These are phyloP conservation scores for Ambrosia artemisiifolia DNA, from an alignment of 129 eudicot genomes.

Conservation along the genomic window DNA sequence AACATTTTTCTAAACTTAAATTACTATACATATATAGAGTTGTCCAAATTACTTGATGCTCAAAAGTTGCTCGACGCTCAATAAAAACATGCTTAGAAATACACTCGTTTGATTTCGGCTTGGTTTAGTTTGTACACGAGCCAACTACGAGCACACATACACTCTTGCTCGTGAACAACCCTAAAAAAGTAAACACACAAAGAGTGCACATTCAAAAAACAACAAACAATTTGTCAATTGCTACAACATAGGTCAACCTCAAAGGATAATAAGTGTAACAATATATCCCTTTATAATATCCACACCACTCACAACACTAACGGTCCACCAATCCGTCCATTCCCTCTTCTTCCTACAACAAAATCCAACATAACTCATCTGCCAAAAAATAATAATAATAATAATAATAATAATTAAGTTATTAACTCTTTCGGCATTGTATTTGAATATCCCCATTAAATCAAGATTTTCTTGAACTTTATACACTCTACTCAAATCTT, in stretches of 20 bases:
- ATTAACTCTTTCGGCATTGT: background rate
- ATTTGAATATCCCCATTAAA: background rate
- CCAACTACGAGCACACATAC: too few relatives aligned
- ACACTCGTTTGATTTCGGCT: too few relatives aligned
- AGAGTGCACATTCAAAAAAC: too few relatives aligned
- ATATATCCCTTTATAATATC: conserved; percentile 13
- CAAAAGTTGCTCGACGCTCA: too few relatives aligned
- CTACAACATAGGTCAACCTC: background rate
- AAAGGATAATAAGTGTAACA: conserved; percentile 25
- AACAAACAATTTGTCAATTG: background rate
- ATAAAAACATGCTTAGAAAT: too few relatives aligned
- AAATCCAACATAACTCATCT: conserved; percentile 9
- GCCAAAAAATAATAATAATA: background rate
- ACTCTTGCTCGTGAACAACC: too few relatives aligned
- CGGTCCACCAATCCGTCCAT: background rate
- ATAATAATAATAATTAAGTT: background rate
- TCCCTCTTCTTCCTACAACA: background rate
- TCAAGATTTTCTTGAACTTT: conserved; percentile 21
- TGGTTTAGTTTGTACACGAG: too few relatives aligned
- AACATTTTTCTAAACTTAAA: too few relatives aligned
- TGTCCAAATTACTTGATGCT: too few relatives aligned
- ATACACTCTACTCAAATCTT: conserved; percentile 3
- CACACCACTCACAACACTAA: background rate
- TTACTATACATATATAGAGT: too few relatives aligned
- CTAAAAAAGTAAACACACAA: too few relatives aligned